Percentiles rank a stretch among this genome's conserved stretches.
Evolutionary conservation across 1,139 yeast species (phyloP).

Genomic region (Scheffersomyces insectosa): DNA sequence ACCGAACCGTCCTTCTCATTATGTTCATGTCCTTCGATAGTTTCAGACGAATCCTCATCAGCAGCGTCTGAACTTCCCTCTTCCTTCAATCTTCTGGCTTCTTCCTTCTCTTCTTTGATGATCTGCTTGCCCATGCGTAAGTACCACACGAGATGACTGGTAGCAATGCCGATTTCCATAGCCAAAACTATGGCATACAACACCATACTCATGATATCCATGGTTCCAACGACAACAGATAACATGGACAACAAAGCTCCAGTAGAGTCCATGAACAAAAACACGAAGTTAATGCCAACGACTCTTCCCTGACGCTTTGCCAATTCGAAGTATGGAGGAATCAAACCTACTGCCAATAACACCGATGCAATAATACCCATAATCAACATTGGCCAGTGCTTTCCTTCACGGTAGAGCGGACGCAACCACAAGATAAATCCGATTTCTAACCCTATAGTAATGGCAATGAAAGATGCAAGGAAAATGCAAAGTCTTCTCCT

Average conservation of each 20-base stretch:
- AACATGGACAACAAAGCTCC: constrained; percentile 82
- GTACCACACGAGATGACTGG: constrained; percentile 72
- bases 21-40: too few species aligned
- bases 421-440: constrained; percentile 75
- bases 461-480: constrained; percentile 37
- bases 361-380: constrained; percentile 81
- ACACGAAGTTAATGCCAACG: constrained; percentile 84
- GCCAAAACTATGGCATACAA: constrained; percentile 71
- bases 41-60: too few species aligned
- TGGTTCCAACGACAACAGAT: constrained; percentile 57
- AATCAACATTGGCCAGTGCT: constrained; percentile 74
- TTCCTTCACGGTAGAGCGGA: constrained; percentile 59
- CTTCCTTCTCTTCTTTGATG: constrained; percentile 23
- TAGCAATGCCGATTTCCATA: constrained; percentile 75
- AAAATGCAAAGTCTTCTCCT: constrained; percentile 36
- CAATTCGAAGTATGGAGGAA: constrained; percentile 89
- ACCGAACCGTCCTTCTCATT: too few species aligned
- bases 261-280: constrained; percentile 68
- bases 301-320: constrained; percentile 80
- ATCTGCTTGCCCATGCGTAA: constrained; percentile 44
- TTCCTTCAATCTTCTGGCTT: background rate
- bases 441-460: constrained; percentile 61
- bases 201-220: constrained; percentile 78
- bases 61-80: too few species aligned
- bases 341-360: constrained; percentile 69